Evolutionary conservation across 2,329 filamentous ascomycete species (phyloP).

Genomic region (Akanthomyces dipterigenus): DNA sequence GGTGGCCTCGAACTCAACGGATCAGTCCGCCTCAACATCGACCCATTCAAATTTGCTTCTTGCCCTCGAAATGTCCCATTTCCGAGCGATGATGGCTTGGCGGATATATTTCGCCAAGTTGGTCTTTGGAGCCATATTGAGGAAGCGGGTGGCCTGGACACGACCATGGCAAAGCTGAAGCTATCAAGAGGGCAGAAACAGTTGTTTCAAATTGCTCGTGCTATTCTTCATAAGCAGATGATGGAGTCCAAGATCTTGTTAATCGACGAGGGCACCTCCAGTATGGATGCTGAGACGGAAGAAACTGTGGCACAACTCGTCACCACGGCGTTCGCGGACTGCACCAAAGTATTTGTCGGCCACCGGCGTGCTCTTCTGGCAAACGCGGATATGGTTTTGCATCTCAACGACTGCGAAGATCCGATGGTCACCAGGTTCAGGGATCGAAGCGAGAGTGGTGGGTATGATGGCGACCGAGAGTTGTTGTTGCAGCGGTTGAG

Average conservation of each 20-base stretch:
- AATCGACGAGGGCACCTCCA: background rate
- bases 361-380: background rate
- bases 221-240: background rate
- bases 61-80: background rate
- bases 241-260: background rate
- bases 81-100: slow-evolving; percentile 9
- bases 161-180: background rate
- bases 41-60: slow-evolving; percentile 8
- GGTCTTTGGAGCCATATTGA: background rate
- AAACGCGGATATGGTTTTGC: background rate
- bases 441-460: background rate
- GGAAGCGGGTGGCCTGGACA: background rate
- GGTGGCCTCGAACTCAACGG: slow-evolving; percentile 37
- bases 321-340: background rate
- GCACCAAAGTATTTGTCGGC: background rate
- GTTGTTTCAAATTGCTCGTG: background rate
- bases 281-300: background rate
- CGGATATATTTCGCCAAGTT: slow-evolving; percentile 10
- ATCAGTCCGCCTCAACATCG: slow-evolving; percentile 37
- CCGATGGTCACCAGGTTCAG: background rate
- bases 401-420: background rate
- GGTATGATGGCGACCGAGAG: background rate
- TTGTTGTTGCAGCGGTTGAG: background rate
- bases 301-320: background rate
- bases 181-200: background rate